Conservation (phyloP, 331 rosid species). For the Telfairia occidentalis region DNA sequence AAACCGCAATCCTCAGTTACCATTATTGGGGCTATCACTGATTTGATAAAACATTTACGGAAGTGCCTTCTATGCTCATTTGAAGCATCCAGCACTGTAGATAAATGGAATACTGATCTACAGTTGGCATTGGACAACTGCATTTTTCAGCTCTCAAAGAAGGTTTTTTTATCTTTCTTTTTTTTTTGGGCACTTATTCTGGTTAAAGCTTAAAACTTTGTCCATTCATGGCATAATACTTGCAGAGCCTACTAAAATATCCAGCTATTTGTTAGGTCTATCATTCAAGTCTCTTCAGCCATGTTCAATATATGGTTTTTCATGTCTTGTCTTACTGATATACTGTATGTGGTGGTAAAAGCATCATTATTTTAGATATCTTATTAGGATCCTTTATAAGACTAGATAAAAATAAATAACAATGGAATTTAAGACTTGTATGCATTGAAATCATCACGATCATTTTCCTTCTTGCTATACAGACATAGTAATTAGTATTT, state of each 20-base stretch:
- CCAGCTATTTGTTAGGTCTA: background rate
- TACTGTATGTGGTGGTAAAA: background rate
- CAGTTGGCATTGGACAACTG: slow-evolving; percentile 61
- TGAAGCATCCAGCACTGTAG: slow-evolving; percentile 38
- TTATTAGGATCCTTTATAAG: background rate
- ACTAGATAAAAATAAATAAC: background rate
- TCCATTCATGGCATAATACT: background rate
- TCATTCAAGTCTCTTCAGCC: background rate
- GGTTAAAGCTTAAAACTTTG: background rate
- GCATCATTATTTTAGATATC: background rate
- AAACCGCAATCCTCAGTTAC: slow-evolving; percentile 56
- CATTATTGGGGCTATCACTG: slow-evolving; percentile 59
- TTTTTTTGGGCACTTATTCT: slow-evolving; percentile 12
- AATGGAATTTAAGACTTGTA: background rate
- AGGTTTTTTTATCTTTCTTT: slow-evolving; percentile 38
- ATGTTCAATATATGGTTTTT: background rate
- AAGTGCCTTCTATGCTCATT: slow-evolving; percentile 56
- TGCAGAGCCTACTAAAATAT: background rate
- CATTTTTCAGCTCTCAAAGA: slow-evolving; percentile 51
- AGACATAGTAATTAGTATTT: background rate
- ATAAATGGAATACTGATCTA: slow-evolving; percentile 44
- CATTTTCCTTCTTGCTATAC: background rate
- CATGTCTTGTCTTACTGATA: background rate
- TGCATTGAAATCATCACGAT: background rate
- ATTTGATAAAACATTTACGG: slow-evolving; percentile 71